A percentile compares a stretch with the other conserved stretches of the same genome.
phyloP scores from a whole-genome alignment of 164 flowering plant species.

The Magnolia officinalis region DNA sequence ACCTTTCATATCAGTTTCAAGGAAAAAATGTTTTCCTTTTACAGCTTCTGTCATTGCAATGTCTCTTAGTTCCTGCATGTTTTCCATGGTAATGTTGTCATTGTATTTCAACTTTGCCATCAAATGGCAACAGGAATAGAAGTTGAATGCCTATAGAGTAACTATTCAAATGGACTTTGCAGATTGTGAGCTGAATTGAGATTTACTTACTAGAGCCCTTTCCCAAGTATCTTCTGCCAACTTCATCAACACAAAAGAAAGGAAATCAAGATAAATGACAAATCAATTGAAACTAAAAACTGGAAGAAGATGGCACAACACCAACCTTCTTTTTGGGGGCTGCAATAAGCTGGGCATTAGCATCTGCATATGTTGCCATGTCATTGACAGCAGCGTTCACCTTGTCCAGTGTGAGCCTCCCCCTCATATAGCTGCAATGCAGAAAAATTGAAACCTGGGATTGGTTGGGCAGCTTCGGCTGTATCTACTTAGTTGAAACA shows the following conservation, averaged over 20 bases:
- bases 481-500: not conserved
- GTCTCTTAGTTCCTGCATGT: constrained; percentile 71
- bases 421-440: constrained; percentile 85
- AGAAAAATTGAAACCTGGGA: not conserved
- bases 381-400: constrained; percentile 84
- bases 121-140: not conserved
- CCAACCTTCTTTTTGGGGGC: constrained; percentile 78
- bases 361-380: constrained; percentile 87
- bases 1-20: constrained; percentile 87
- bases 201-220: constrained; percentile 72
- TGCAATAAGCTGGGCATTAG: constrained; percentile 72
- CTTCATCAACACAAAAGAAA: constrained; percentile 40
- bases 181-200: not conserved
- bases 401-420: constrained; percentile 87
- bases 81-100: constrained; percentile 1
- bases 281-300: not conserved
- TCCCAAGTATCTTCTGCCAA: constrained; percentile 69
- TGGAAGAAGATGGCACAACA: not conserved
- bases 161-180: not conserved
- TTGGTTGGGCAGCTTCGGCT: not conserved
- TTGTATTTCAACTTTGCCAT: not conserved
- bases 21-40: constrained; percentile 81
- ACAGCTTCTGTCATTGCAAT: constrained; percentile 62
- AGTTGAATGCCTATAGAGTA: not conserved
- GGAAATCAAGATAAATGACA: constrained; percentile 21